These are phyloP conservation scores for Pythium apleroticum DNA, from an alignment of 352 stramenopile genomes.

Conservation along the genomic window DNA sequence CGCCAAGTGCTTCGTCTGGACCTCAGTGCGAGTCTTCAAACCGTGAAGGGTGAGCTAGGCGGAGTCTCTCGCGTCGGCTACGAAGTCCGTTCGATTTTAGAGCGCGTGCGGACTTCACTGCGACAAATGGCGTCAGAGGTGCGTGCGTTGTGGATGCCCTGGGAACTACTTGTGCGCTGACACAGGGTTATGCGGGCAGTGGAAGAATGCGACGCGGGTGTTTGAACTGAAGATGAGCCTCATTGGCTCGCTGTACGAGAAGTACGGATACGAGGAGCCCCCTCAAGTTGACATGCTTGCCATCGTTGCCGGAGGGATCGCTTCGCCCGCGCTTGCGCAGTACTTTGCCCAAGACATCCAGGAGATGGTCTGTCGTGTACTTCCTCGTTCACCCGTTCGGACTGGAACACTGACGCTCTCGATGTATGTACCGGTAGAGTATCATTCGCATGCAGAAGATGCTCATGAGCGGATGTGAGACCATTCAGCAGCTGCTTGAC, in stretches of 20 bases:
- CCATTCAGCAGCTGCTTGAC: constrained; percentile 15
- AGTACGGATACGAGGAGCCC: constrained; percentile 62
- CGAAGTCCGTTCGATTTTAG: constrained; percentile 30
- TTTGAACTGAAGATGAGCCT: constrained; percentile 81
- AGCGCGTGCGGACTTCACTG: constrained; percentile 37
- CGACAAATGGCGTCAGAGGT: constrained; percentile 49
- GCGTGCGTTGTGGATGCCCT: neutral
- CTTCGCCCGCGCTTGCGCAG: constrained; percentile 59
- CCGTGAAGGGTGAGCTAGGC: constrained; percentile 7
- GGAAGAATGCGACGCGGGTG: constrained; percentile 74
- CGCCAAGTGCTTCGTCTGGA: constrained; percentile 14
- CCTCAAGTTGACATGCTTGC: constrained; percentile 79
- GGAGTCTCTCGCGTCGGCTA: constrained; percentile 17
- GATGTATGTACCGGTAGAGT: constrained; percentile 10
- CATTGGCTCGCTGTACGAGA: constrained; percentile 73
- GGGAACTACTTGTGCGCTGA: neutral
- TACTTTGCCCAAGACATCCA: constrained; percentile 85
- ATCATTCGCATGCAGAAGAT: constrained; percentile 32
- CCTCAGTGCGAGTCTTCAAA: constrained; percentile 13
- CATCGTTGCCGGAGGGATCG: constrained; percentile 54
- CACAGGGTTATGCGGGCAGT: constrained; percentile 22
- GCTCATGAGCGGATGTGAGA: constrained; percentile 26
- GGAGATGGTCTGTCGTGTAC: constrained; percentile 49
- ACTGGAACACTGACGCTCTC: neutral
- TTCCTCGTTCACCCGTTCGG: neutral